Base-by-base conservation (phyloP, 2,329 filamentous ascomycete species). In the Fusarium heterosporum region DNA sequence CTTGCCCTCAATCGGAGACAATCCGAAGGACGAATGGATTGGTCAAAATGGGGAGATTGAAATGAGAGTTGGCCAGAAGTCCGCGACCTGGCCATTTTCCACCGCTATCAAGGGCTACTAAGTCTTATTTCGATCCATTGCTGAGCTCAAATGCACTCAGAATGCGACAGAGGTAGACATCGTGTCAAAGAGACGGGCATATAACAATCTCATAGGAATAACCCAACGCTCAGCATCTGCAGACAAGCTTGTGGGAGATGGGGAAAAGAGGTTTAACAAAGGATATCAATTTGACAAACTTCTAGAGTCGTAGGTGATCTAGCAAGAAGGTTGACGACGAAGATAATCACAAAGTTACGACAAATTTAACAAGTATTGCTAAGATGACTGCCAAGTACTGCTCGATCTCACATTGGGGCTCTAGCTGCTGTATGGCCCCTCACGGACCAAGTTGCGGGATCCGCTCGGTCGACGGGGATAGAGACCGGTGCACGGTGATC, bases 401-500 rank as follows among this genome's bases (percentile, higher is more conserved):
- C 26, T 19, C 25, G 30, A 51, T 29, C 34, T 36, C 5, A 13
- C 17, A 17, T 49, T 30, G 34, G 41, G 32, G 51, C 30, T 54
- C 16, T 22, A 22, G 22, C 22, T 19, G 14, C 19, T 25, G 16
- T 39, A 25, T 34, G 55, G 28, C 39, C 25, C 32, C 25, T 41
- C 14, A 58, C 41, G 29, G 53, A 30, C 19, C 38, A 61, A 48
- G 34, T 45, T 39, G 32, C 30, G 36, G 38, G 42, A 46, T 61
- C 70, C 68, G 60, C 55, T 71, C 68, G 68, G 70, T 68, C 66
- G 68, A 72, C 68, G 68, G 63, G 67, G 55, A 57, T 54, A 39
- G 61, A 70, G 49, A 50, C 54, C 50, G 57, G 63, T 66, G 61
- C 59, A 47, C 40, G 34, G 53, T 39, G 47, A 42, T 39, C 38